Conservation (phyloP, 106 monocot genomes). For the Dioscorea dumetorum region DNA sequence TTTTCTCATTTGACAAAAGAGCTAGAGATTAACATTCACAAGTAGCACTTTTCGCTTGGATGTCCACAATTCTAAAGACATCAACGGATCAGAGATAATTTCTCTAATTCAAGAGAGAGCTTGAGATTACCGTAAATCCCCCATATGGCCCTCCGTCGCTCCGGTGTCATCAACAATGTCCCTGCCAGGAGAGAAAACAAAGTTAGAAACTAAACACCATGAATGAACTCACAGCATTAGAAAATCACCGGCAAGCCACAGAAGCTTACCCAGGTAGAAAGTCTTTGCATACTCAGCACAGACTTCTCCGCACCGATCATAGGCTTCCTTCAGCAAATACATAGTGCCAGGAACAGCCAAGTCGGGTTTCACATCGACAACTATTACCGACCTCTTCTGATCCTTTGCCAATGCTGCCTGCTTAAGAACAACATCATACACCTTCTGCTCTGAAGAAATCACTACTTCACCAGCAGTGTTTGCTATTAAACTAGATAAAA, state of each 20-base stretch:
- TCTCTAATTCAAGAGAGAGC: not conserved
- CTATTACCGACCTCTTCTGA: constrained; percentile 12
- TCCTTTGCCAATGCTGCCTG: constrained; percentile 81
- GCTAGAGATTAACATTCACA: too few species aligned
- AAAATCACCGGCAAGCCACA: not conserved
- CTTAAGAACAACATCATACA: constrained; percentile 89
- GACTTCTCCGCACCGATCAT: constrained; percentile 80
- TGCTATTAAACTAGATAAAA: constrained; percentile 43
- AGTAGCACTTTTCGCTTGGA: too few species aligned
- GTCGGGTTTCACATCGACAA: constrained; percentile 35
- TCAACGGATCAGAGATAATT: too few species aligned
- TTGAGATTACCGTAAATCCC: constrained; percentile 56
- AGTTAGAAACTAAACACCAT: not conserved
- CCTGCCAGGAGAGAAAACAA: constrained; percentile 15
- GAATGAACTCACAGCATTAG: not conserved
- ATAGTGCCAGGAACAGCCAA: constrained; percentile 24
- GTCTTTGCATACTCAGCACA: constrained; percentile 98
- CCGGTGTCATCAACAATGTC: constrained; percentile 48
- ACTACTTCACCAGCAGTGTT: constrained; percentile 42
- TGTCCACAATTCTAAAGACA: too few species aligned
- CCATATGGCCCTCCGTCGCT: constrained; percentile 66
- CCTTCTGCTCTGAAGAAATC: constrained; percentile 77
- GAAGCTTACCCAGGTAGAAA: constrained; percentile 82
- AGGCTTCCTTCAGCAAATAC: constrained; percentile 55
- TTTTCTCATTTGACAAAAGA: not conserved